Base-by-base conservation (phyloP, 306 rosid genomes). In the Cotoneaster glaucophyllus region DNA sequence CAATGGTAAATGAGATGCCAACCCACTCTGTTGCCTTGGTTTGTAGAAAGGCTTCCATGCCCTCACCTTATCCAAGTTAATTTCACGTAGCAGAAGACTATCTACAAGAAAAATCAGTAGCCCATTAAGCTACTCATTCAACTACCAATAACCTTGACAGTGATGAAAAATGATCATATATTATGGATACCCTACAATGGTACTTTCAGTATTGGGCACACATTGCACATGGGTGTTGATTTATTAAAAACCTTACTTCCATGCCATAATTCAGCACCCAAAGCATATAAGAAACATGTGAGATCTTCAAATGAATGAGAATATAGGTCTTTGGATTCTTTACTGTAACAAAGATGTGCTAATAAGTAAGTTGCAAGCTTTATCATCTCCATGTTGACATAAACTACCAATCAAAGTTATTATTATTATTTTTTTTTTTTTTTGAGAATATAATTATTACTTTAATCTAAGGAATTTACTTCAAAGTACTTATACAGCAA, bases 1-100 rank as follows among this genome's bases (percentile, higher is more conserved):
- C 73, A 80, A 73, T 66, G 80, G 79, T 71, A 88, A 83, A 67
- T 63, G 87, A 73, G 82, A 70, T 64, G 90, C 76, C 88, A 93
- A 78, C 67, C 82, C 68, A 81, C 87, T 81, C 48, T 77, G 89
- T 71, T 82, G 90, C 85, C 93, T 84, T 25, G 63, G 69, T 81
- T 90, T 90, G 87, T 85, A 78, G 71, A 92, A 87, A 67, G 96
- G 91, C 84, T 84, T 95, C 98, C 97, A 92, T 48, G 84, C 61
- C 43, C 85, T 86, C 84, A 95, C 89, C 92, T 95, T 95, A 82
- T 92, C 98, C 91, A 90, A 86, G 85, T 90, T 90, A 75, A 92
- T 90, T 87, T 92, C 98, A 45, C 88, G 93, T 50, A 86, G 77
- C 34, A 76, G 84, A 82, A 78, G 87, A 71, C 92, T 80, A 84